Base-by-base conservation (phyloP, 2,329 filamentous ascomycete species). In the Trichophyton mentagrophytes region DNA sequence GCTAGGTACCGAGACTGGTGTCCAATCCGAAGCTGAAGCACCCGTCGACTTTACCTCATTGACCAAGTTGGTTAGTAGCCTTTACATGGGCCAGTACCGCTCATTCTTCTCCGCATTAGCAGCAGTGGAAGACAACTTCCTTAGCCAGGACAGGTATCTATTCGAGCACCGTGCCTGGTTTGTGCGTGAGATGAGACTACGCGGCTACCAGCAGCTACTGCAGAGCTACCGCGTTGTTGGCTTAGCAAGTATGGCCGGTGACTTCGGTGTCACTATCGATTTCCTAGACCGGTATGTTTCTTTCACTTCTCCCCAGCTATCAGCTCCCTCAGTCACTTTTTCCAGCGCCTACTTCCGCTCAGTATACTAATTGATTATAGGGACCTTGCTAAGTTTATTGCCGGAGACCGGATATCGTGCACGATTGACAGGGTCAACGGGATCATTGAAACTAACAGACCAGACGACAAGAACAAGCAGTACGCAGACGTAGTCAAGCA, bases 401-500 rank as follows among this genome's bases (percentile, higher is more conserved):
- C 93, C 15, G 90, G 86, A 65, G 90, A 92, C 72, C 87, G 92
- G 68, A 92, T 99, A 70, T 86, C 91, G 59, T 97, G 93, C 81
- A 97, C 91, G 25, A 97, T 99, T 68, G 93, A 99, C 77, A 89
- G 93, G 60, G 93, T 99, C 65, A 89, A 91, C 62, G 93, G 92
- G 66, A 88, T 97, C 67, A 97, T 99, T 69, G 93, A 97, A 82
- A 99, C 93, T 51, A 96, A 96, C 78, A 84, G 93, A 60, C 91
- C 92, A 7, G 93, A 97, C 73, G 91, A 96, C 79, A 99, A 99
- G 85, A 97, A 97, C 82, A 96, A 96, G 82, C 93, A 99, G 78
- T 99, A 99, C 77, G 88, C 91, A 69, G 93, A 99, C 69, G 90
- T 97, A 42, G 90, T 99, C 64, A 93, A 93, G 78, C 93, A 97